Conservation (phyloP, 257 asterid genomes). For the Solanum tarapatanum region DNA sequence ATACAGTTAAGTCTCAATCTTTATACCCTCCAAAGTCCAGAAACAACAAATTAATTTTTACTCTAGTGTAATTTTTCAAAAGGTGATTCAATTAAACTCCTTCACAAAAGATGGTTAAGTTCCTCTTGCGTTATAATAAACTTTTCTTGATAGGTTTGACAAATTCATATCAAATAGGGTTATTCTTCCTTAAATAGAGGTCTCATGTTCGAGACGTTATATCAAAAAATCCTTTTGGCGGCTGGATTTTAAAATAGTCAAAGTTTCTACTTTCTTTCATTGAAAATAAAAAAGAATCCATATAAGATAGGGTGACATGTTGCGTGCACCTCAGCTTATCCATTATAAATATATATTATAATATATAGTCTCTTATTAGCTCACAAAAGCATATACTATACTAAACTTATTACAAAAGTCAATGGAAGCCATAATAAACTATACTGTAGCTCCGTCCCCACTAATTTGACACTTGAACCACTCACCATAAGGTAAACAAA, state of each 20-base stretch:
- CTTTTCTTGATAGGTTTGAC: not conserved
- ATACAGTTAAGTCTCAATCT: not conserved
- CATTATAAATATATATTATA: too few relatives aligned
- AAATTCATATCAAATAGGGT: not conserved
- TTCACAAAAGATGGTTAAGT: not conserved
- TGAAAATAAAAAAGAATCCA: not conserved
- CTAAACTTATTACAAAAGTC: not conserved
- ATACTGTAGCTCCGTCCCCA: not conserved
- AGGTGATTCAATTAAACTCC: not conserved
- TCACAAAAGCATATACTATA: not conserved
- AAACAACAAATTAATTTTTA: not conserved
- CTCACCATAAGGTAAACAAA: not conserved
- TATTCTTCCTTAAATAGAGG: not conserved
- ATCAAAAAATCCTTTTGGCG: too few relatives aligned
- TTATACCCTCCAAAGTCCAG: not conserved
- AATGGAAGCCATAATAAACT: not conserved
- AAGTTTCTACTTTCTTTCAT: too few relatives aligned
- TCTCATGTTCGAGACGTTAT: too few relatives aligned
- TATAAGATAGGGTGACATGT: not conserved
- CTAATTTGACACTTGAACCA: not conserved
- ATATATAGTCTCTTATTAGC: not conserved
- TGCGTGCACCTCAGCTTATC: not conserved
- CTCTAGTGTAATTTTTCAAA: not conserved
- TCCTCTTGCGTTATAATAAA: not conserved
- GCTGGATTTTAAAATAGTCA: not conserved